Conservation (phyloP, 2,329 filamentous ascomycete species). For the Teratosphaeria zuluensis region DNA sequence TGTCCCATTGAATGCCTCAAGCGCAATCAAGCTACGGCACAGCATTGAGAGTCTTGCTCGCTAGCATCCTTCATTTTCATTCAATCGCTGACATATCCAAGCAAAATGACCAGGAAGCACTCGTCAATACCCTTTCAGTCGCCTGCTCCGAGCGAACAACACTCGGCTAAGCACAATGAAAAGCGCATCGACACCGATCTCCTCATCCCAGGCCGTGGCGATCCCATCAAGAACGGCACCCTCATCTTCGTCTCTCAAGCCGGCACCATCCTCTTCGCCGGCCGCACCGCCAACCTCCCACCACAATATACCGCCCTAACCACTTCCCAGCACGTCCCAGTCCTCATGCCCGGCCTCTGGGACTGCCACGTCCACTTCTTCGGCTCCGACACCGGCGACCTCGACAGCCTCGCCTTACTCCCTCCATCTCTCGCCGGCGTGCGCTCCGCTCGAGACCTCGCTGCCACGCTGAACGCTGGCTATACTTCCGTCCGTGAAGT, state of each 20-base stretch:
- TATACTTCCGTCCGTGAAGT: conserved; percentile 46
- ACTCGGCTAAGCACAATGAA: neutral
- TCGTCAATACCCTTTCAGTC: neutral
- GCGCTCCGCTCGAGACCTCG: conserved; percentile 33
- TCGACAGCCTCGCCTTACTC: conserved; percentile 8
- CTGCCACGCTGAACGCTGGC: conserved; percentile 36
- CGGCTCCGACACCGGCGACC: conserved; percentile 6
- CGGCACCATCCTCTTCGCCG: conserved; percentile 34
- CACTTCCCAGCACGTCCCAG: conserved; percentile 25
- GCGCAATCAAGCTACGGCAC: neutral
- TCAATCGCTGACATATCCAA: neutral
- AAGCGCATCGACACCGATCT: conserved; percentile 20
- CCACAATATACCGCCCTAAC: neutral
- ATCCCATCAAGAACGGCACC: conserved; percentile 31
- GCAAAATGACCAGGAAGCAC: neutral
- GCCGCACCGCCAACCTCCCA: conserved; percentile 13
- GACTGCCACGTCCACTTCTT: conserved; percentile 39
- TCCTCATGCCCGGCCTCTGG: conserved; percentile 45
- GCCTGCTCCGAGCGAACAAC: neutral
- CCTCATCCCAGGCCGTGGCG: conserved; percentile 39
- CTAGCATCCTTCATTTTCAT: neutral
- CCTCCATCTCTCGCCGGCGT: conserved; percentile 30
- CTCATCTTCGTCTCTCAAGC: conserved; percentile 28
- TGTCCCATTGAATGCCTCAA: neutral
- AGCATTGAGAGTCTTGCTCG: neutral